A percentile compares a stretch with the other conserved stretches of the same genome.
These are phyloP conservation scores for Puccinia hordei DNA, from an alignment of 1,284 basidiomycete species.

Conservation along the genomic window DNA sequence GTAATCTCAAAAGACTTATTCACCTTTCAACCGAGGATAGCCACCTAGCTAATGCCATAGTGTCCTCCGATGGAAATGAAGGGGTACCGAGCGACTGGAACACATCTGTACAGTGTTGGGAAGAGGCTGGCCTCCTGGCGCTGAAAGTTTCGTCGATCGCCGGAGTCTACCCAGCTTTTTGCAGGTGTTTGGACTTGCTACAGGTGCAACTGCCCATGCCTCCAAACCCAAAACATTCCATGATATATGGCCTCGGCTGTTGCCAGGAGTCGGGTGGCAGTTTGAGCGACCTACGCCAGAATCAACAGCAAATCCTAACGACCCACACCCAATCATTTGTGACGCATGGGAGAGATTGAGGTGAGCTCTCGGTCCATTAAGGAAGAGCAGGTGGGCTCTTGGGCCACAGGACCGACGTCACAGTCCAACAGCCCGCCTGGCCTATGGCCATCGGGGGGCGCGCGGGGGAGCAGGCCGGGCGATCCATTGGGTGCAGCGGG, in stretches of 20 bases:
- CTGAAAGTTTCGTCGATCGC: not conserved
- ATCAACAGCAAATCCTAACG: not conserved
- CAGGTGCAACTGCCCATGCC: not conserved
- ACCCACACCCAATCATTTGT: too few relatives aligned
- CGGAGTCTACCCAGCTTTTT: not conserved
- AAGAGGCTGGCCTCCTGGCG: not conserved
- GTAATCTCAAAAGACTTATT: not conserved
- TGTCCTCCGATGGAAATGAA: not conserved
- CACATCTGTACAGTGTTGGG: not conserved
- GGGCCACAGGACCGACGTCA: too few relatives aligned
- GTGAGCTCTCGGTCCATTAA: too few relatives aligned
- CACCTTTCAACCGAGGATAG: not conserved
- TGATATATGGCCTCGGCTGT: not conserved
- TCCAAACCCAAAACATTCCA: not conserved
- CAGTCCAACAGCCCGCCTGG: too few relatives aligned
- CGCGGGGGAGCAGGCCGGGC: too few relatives aligned
- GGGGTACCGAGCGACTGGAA: not conserved
- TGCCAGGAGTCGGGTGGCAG: not conserved
- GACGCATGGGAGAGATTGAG: too few relatives aligned
- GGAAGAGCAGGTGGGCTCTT: too few relatives aligned
- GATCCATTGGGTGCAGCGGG: too few relatives aligned
- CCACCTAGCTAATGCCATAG: not conserved
- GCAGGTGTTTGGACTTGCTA: too few relatives aligned
- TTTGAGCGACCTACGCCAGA: not conserved
- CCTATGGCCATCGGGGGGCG: too few relatives aligned